phyloP scores from a whole-genome alignment of 345 rosid species.

The Aquilaria yunnanensis region DNA sequence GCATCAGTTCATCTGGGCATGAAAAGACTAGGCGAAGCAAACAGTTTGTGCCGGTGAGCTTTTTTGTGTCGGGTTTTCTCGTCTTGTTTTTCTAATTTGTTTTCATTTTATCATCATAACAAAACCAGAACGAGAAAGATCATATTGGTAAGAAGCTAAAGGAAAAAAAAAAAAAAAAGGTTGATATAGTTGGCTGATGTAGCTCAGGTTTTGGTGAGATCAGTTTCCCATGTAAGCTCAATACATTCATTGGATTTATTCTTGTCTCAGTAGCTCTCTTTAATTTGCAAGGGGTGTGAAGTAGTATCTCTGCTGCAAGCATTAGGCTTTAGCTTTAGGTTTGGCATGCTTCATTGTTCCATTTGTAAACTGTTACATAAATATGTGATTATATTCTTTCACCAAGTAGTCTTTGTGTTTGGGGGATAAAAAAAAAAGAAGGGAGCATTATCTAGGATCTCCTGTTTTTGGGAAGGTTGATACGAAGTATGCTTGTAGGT shows the following conservation, averaged over 20 bases:
- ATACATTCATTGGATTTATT: slow-evolving; percentile 63
- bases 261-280: slow-evolving; percentile 33
- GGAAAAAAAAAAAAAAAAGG: slow-evolving; percentile 10
- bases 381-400: slow-evolving; percentile 9
- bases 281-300: slow-evolving; percentile 21
- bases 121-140: slow-evolving; percentile 13
- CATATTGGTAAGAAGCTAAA: slow-evolving; percentile 2
- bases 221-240: slow-evolving; percentile 30
- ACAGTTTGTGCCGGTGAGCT: slow-evolving; percentile 47
- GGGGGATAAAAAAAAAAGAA: neutral
- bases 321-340: slow-evolving; percentile 23
- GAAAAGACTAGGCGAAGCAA: slow-evolving; percentile 31
- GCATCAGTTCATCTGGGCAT: slow-evolving; percentile 24
- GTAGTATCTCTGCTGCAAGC: slow-evolving; percentile 17
- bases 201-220: slow-evolving; percentile 37
- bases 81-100: slow-evolving; percentile 14
- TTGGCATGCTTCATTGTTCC: slow-evolving; percentile 12
- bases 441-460: no score
- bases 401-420: neutral
- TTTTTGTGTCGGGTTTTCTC: slow-evolving; percentile 24
- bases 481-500: no score
- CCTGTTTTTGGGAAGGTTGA: no score
- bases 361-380: slow-evolving; percentile 6
- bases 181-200: slow-evolving; percentile 27
- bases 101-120: slow-evolving; percentile 5